Base-by-base conservation (phyloP, 2,329 filamentous ascomycete species). In the Xylariaceae sp. region DNA sequence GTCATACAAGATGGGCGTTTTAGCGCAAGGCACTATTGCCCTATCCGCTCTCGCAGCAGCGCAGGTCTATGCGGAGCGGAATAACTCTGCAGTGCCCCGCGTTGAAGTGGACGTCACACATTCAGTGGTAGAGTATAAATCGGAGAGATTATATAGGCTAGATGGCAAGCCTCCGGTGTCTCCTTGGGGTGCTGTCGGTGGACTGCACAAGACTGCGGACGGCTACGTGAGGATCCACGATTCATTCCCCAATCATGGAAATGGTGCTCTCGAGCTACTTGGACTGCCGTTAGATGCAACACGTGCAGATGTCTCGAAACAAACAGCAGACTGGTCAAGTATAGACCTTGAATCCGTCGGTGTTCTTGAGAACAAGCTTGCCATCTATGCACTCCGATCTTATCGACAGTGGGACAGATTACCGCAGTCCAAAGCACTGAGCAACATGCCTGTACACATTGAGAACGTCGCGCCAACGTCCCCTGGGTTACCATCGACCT, bases 151-250 rank as follows among this genome's bases (percentile, higher is more conserved):
- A 1, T 78, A 78, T 48, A 63, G 62, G 0, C 59, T 82, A 3
- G 60, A 73, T 19, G 69, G 67, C 3, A 60, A 66, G n/a, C 59
- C 66, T 1, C 30, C 63, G 0, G 57, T 62, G 0, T 63, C 68
- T 0, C 45, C 64, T 0, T 75, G 69, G 65, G 72, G 71, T 0
- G 62, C 68, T 0, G 69, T 82, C 3, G 76, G 78, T 2, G 80
- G 78, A 0, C 57, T 82, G 0, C 73, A 83, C 57, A 68, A 67
- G 45, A 73, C 77, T 0, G 61, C 62, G 0, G 77, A 82, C 50
- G 78, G 78, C 1, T 66, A 76, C 44, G 71, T 83, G 2, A 71
- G 78, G 2, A 72, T 82, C 41, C 80, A 83, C 52, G 79, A 82
- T 47, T 61, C 61, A 0, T 82, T 82, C 48, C 68, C 72, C 0